phyloP scores from a whole-genome alignment of 805 yeast genomes.

The Soucietia sequanensis region DNA sequence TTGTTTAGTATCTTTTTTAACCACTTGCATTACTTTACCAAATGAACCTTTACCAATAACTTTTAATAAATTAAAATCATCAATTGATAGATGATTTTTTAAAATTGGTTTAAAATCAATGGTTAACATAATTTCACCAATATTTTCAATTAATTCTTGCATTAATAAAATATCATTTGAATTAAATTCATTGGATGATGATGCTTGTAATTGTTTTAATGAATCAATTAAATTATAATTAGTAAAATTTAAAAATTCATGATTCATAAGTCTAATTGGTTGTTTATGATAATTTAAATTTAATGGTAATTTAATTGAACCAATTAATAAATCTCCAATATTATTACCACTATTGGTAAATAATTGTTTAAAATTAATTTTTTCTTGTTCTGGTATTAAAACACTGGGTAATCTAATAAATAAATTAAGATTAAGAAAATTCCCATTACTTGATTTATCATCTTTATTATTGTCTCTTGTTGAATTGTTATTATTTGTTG shows the following conservation, averaged over 20 bases:
- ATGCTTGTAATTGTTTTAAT: slow-evolving; percentile 34
- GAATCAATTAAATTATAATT: slow-evolving; percentile 41
- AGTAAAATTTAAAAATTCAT: slow-evolving; percentile 41
- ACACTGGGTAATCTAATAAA: slow-evolving; percentile 76
- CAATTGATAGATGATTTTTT: slow-evolving; percentile 73
- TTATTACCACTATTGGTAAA: slow-evolving; percentile 32
- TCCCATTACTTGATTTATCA: slow-evolving; percentile 21
- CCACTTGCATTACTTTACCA: slow-evolving; percentile 98
- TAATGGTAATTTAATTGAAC: slow-evolving; percentile 64
- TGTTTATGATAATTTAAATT: slow-evolving; percentile 51
- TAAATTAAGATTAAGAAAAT: slow-evolving; percentile 66
- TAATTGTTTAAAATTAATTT: slow-evolving; percentile 23
- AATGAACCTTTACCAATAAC: slow-evolving; percentile 98
- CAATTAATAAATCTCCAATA: slow-evolving; percentile 71
- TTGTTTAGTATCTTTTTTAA: slow-evolving; percentile 91
- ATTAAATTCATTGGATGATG: slow-evolving; percentile 27
- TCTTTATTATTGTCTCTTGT: slow-evolving; percentile 6
- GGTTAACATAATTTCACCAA: slow-evolving; percentile 57
- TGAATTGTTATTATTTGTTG: slow-evolving; percentile 48
- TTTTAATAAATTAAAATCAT: slow-evolving; percentile 88
- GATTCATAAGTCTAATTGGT: slow-evolving; percentile 61
- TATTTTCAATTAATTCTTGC: slow-evolving; percentile 16
- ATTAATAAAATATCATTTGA: slow-evolving; percentile 27
- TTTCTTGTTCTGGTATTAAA: slow-evolving; percentile 45
- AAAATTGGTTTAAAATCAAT: slow-evolving; percentile 67